Conservation (phyloP, 2,329 filamentous ascomycete species). For the Colletotrichum plurivorum region DNA sequence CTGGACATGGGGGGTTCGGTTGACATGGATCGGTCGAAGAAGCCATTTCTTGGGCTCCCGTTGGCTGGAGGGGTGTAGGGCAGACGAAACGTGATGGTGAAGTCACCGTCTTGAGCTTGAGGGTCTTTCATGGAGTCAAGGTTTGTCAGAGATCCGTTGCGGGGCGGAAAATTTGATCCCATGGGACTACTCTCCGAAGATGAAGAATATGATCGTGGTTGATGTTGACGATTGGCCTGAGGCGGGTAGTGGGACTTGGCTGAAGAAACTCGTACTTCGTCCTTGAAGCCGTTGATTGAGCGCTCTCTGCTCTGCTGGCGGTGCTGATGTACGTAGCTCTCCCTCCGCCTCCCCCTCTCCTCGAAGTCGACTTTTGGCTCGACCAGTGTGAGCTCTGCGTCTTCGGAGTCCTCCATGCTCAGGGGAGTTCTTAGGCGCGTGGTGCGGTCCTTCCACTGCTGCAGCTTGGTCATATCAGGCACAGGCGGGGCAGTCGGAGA, state of each 20-base stretch:
- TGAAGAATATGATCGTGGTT: slow-evolving; percentile 19
- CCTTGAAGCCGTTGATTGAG: slow-evolving; percentile 35
- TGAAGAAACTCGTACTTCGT: slow-evolving; percentile 34
- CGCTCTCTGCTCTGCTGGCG: slow-evolving; percentile 39
- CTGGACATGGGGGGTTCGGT: slow-evolving; percentile 7
- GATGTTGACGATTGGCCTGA: slow-evolving; percentile 35
- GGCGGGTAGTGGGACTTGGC: slow-evolving; percentile 41
- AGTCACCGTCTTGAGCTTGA: slow-evolving; percentile 23
- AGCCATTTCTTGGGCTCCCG: slow-evolving; percentile 16
- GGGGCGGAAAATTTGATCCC: slow-evolving; percentile 19
- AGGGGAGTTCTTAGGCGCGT: slow-evolving; percentile 2
- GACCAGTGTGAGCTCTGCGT: slow-evolving; percentile 12
- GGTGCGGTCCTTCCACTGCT: slow-evolving; percentile 45
- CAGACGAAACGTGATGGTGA: slow-evolving; percentile 28
- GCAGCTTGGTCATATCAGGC: slow-evolving; percentile 51
- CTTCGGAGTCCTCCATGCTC: background rate
- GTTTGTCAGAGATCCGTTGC: slow-evolving; percentile 18
- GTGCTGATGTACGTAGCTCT: slow-evolving; percentile 39
- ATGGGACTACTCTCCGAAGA: slow-evolving; percentile 24
- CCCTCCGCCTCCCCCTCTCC: slow-evolving; percentile 31
- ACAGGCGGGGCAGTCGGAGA: slow-evolving; percentile 47
- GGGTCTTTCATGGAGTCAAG: slow-evolving; percentile 1
- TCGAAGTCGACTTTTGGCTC: slow-evolving; percentile 31
- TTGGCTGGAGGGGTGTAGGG: slow-evolving; percentile 36
- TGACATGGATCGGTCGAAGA: slow-evolving; percentile 28